phyloP scores from a whole-genome alignment of 2,329 filamentous ascomycete genomes.

The Fusarium sp. region DNA sequence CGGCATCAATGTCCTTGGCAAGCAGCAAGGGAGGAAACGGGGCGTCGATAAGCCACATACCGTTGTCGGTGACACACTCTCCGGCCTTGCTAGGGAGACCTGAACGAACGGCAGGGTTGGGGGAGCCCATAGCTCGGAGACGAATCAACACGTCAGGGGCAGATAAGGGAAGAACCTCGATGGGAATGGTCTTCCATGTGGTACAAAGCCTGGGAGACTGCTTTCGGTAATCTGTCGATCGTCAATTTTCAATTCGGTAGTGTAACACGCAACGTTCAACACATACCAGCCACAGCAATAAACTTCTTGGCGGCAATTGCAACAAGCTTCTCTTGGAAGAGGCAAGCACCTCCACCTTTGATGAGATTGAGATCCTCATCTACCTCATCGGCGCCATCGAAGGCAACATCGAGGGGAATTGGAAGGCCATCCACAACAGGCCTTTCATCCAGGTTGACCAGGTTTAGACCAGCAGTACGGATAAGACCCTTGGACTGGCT shows the following conservation, averaged over 20 bases:
- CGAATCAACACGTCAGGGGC: slow-evolving; percentile 82
- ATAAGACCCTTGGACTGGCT: slow-evolving; percentile 93
- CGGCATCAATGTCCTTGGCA: slow-evolving; percentile 63
- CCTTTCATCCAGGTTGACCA: slow-evolving; percentile 84
- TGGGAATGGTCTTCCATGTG: slow-evolving; percentile 88
- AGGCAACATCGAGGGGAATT: slow-evolving; percentile 85
- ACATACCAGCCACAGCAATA: slow-evolving; percentile 84
- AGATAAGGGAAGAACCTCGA: slow-evolving; percentile 92
- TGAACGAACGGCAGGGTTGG: slow-evolving; percentile 78
- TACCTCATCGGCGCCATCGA: slow-evolving; percentile 97
- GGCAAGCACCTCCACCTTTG: slow-evolving; percentile 96
- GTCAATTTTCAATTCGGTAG: slow-evolving; percentile 18
- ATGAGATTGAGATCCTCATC: slow-evolving; percentile 96
- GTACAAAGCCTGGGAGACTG: slow-evolving; percentile 81
- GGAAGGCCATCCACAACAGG: slow-evolving; percentile 63
- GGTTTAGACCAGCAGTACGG: slow-evolving; percentile 80
- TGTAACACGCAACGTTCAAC: background rate
- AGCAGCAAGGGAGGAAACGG: slow-evolving; percentile 84
- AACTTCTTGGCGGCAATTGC: slow-evolving; percentile 88
- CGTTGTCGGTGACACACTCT: slow-evolving; percentile 75
- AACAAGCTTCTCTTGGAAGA: slow-evolving; percentile 98
- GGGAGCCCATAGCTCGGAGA: slow-evolving; percentile 80
- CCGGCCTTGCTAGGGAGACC: slow-evolving; percentile 84
- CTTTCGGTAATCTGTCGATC: slow-evolving; percentile 84
- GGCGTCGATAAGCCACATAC: slow-evolving; percentile 89